Evolutionary conservation across 768 basidiomycete genomes (phyloP).

Genomic region (Boletales sp.): DNA sequence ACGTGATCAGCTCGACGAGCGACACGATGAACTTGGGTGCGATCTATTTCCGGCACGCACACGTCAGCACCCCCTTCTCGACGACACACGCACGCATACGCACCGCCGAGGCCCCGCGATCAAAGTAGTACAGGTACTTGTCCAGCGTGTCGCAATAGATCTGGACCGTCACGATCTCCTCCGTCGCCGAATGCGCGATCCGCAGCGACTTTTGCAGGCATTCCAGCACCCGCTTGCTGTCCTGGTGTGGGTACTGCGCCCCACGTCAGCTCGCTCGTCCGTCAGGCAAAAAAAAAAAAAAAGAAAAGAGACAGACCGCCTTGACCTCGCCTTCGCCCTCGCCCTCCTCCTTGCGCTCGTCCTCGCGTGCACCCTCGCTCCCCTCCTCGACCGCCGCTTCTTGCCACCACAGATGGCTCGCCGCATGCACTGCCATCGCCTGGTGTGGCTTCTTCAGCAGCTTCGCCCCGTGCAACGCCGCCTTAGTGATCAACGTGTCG

Average conservation of each 20-base stretch:
- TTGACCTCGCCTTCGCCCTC: conserved; percentile 31
- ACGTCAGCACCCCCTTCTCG: no score
- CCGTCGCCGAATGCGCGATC: conserved; percentile 94
- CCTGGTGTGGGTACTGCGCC: conserved; percentile 77
- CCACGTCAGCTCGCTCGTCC: no score
- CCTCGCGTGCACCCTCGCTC: conserved; percentile 32
- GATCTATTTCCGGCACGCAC: conserved; percentile 44
- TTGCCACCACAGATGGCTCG: conserved; percentile 99
- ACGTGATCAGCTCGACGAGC: conserved; percentile 91
- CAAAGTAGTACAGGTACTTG: conserved; percentile 94
- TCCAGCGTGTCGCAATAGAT: conserved; percentile 96
- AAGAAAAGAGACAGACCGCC: conserved; percentile 44
- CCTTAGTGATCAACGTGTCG: conserved; percentile 97
- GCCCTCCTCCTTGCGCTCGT: conserved; percentile 39
- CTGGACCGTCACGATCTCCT: conserved; percentile 95
- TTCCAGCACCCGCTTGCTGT: conserved; percentile 96
- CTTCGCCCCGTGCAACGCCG: conserved; percentile 95
- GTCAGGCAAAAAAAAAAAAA: neutral
- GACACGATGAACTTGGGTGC: conserved; percentile 96
- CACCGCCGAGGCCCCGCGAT: conserved; percentile 88
- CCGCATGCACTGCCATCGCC: conserved; percentile 88
- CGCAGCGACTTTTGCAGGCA: conserved; percentile 95
- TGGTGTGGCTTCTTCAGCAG: conserved; percentile 98
- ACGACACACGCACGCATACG: conserved; percentile 27
- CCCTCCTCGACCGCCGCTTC: conserved; percentile 46